Evolutionary conservation across 768 basidiomycete species (phyloP).

Genomic region (Thelephora aurantiotincta): DNA sequence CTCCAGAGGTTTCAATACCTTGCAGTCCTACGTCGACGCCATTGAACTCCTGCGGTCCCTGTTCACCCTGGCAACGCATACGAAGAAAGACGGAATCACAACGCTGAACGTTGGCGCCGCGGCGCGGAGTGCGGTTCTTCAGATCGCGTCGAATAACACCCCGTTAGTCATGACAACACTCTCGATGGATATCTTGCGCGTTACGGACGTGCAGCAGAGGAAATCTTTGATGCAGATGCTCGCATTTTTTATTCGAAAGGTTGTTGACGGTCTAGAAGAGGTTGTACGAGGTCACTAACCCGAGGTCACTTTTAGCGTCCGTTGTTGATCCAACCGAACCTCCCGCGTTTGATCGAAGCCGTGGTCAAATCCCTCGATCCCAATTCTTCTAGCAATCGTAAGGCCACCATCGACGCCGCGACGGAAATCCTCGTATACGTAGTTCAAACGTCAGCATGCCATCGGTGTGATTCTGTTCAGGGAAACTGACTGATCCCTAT

Average conservation of each 20-base stretch:
- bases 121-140: constrained; percentile 71
- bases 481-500: not conserved
- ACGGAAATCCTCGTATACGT: constrained; percentile 91
- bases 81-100: constrained; percentile 54
- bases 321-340: constrained; percentile 65
- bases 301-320: constrained; percentile 43
- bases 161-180: constrained; percentile 90
- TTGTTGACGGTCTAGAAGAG: constrained; percentile 12
- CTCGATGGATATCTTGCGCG: constrained; percentile 76
- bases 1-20: constrained; percentile 81
- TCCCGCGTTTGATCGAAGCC: constrained; percentile 82
- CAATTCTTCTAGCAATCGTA: constrained; percentile 58
- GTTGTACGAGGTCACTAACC: not conserved
- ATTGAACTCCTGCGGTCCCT: constrained; percentile 78
- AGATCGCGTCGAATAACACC: constrained; percentile 73
- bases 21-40: constrained; percentile 89
- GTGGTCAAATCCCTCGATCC: constrained; percentile 96
- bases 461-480: not conserved
- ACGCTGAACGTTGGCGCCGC: constrained; percentile 59
- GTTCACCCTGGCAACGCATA: constrained; percentile 64
- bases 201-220: constrained; percentile 59
- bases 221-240: constrained; percentile 88
- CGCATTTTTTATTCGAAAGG: constrained; percentile 87
- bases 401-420: constrained; percentile 80
- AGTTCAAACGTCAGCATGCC: constrained; percentile 64